Evolutionary conservation across 805 yeast genomes (phyloP).

Genomic region (Candida montana): DNA sequence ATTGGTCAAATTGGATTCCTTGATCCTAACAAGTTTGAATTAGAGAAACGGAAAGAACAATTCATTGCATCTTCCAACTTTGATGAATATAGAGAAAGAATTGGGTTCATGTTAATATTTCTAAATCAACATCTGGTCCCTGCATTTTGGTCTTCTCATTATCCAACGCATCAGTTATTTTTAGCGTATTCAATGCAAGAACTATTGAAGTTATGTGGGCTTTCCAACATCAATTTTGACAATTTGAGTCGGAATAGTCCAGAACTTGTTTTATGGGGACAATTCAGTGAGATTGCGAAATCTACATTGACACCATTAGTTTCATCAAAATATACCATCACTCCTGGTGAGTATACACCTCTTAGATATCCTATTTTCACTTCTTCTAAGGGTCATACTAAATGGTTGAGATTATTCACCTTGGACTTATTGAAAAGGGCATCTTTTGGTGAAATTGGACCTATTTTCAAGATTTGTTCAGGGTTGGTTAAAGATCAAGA

Average conservation of each 20-base stretch:
- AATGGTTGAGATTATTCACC: constrained; percentile 71
- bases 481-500: constrained; percentile 67
- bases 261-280: constrained; percentile 47
- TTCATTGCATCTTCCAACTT: constrained; percentile 57
- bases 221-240: constrained; percentile 30
- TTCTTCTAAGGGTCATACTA: constrained; percentile 46
- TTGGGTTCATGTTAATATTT: constrained; percentile 57
- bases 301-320: constrained; percentile 72
- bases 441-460: constrained; percentile 21
- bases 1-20: constrained; percentile 73
- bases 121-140: constrained; percentile 70
- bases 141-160: constrained; percentile 84
- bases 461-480: constrained; percentile 59
- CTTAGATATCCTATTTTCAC: constrained; percentile 61
- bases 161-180: constrained; percentile 77
- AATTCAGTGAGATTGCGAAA: constrained; percentile 58
- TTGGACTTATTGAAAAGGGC: constrained; percentile 53
- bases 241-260: constrained; percentile 22
- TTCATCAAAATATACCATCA: constrained; percentile 60
- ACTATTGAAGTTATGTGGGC: constrained; percentile 57
- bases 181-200: constrained; percentile 90
- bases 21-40: constrained; percentile 55
- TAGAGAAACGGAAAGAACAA: constrained; percentile 34
- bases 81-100: constrained; percentile 54
- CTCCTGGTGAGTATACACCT: constrained; percentile 40